Evolutionary conservation across 1,284 basidiomycete species (phyloP).

Genomic region (Xerocomus tenax): DNA sequence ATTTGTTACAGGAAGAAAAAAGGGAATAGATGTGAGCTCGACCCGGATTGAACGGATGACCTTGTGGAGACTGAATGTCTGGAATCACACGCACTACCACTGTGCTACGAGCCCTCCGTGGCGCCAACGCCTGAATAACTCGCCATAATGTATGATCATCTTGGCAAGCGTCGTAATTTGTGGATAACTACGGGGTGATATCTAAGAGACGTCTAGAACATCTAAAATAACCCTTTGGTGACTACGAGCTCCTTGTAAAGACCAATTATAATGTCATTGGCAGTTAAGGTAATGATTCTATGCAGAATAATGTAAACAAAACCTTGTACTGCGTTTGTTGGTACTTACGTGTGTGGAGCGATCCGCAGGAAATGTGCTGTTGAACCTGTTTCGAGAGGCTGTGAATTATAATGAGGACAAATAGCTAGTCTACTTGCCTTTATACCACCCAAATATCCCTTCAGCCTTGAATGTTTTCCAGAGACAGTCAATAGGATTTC

Average conservation of each 20-base stretch:
- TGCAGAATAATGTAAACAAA: constrained; percentile 5
- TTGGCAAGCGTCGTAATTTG: too few relatives aligned
- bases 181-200: not conserved
- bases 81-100: constrained; percentile 35
- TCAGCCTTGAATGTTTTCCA: constrained; percentile 93
- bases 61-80: constrained; percentile 35
- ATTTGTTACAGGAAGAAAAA: not conserved
- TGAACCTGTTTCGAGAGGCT: constrained; percentile 48
- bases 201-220: constrained; percentile 3
- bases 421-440: constrained; percentile 44
- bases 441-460: constrained; percentile 87
- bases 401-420: not conserved
- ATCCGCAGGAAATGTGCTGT: constrained; percentile 89
- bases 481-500: constrained; percentile 89
- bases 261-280: constrained; percentile 75
- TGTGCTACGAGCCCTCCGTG: constrained; percentile 30
- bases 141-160: too few relatives aligned
- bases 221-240: constrained; percentile 13
- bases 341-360: constrained; percentile 77
- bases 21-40: constrained; percentile 35
- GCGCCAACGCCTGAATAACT: not conserved
- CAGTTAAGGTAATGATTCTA: constrained; percentile 78
- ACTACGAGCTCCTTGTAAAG: constrained; percentile 52
- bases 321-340: not conserved
- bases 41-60: constrained; percentile 52